These are phyloP conservation scores for Talaromyces trachyspermus DNA, from an alignment of 495 filamentous ascomycete genomes.

Conservation along the genomic window DNA sequence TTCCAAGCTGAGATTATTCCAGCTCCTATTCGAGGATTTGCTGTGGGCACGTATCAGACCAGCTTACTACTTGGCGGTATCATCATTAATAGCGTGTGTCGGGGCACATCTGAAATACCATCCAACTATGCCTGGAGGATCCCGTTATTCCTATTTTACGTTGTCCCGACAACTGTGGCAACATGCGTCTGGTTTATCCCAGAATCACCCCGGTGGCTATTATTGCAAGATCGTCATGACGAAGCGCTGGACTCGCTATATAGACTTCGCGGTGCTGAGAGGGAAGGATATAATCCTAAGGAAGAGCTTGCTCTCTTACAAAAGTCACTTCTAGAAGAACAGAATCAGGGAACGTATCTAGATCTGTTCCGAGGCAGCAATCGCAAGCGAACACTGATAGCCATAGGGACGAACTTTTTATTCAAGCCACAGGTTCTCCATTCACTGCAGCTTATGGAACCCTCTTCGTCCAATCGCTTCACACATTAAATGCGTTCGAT, in stretches of 20 bases:
- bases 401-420: slow-evolving; percentile 22
- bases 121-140: slow-evolving; percentile 31
- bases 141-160: slow-evolving; percentile 42
- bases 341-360: slow-evolving; percentile 16
- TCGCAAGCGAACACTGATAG: slow-evolving; percentile 25
- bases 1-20: slow-evolving; percentile 11
- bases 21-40: slow-evolving; percentile 6
- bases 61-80: slow-evolving; percentile 6
- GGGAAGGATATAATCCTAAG: slow-evolving; percentile 13
- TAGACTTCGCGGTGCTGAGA: no score
- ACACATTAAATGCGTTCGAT: slow-evolving; percentile 26
- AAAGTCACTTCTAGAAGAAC: slow-evolving; percentile 7
- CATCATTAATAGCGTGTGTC: slow-evolving; percentile 7
- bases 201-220: slow-evolving; percentile 19
- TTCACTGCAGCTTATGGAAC: slow-evolving; percentile 28
- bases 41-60: slow-evolving; percentile 6
- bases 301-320: slow-evolving; percentile 13
- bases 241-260: no score
- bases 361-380: slow-evolving; percentile 25
- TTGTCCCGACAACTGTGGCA: slow-evolving; percentile 32
- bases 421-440: slow-evolving; percentile 26
- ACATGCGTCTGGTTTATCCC: slow-evolving; percentile 11
- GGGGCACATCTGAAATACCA: slow-evolving; percentile 1
- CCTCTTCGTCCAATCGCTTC: slow-evolving; percentile 25
- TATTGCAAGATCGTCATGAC: slow-evolving; percentile 32